Conservation (phyloP, 2,329 filamentous ascomycete genomes). For the Plenodomus biglobosus region DNA sequence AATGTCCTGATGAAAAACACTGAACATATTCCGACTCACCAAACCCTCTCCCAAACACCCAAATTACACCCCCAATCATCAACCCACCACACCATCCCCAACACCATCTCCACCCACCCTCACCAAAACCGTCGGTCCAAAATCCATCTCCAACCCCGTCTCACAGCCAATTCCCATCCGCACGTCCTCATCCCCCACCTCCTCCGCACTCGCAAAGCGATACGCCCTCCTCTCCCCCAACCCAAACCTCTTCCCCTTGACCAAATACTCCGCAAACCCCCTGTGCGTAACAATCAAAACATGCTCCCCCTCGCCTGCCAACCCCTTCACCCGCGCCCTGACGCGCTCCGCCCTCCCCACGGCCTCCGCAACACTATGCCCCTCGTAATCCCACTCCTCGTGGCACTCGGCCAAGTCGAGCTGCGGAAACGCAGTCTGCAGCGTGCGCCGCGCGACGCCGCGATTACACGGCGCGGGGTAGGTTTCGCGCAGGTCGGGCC, state of each 20-base stretch:
- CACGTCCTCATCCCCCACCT: conserved; percentile 4
- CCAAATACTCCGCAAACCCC: conserved; percentile 20
- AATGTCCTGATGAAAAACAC: too few species aligned
- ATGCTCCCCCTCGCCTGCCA: conserved; percentile 9
- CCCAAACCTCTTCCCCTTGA: conserved; percentile 17
- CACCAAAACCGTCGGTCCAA: conserved; percentile 24
- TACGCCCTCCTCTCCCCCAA: conserved; percentile 17
- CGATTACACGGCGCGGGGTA: conserved; percentile 21
- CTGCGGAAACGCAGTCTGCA: conserved; percentile 13
- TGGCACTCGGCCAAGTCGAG: conserved; percentile 20
- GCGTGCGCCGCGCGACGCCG: conserved; percentile 11
- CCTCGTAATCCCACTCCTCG: conserved; percentile 20
- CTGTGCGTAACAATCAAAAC: conserved; percentile 24
- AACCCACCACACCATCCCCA: too few species aligned
- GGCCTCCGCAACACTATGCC: conserved; percentile 9
- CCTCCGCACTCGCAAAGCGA: conserved; percentile 17
- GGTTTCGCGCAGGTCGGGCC: conserved; percentile 26
- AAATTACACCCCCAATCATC: too few species aligned
- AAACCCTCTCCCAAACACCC: too few species aligned
- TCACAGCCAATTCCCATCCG: conserved; percentile 10
- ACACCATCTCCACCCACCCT: background rate
- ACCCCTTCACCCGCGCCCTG: conserved; percentile 10
- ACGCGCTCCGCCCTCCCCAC: conserved; percentile 17
- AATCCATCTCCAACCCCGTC: conserved; percentile 15
- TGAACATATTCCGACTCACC: too few species aligned